Evolutionary conservation across 2,329 filamentous ascomycete genomes (phyloP).

Genomic region (Aspergillus transmontanensis): DNA sequence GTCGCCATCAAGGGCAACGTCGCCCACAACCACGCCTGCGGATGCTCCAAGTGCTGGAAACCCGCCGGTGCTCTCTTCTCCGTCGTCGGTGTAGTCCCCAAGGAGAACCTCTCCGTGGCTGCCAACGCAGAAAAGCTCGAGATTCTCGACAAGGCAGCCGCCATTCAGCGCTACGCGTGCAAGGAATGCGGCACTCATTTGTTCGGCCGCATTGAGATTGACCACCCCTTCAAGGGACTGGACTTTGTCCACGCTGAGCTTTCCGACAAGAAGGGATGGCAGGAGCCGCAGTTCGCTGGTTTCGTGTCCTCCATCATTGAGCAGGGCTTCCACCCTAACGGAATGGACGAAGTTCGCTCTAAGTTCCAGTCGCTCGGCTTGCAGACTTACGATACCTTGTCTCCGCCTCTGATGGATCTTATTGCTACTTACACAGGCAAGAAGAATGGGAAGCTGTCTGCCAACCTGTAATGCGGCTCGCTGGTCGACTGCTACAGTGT

Average conservation of each 20-base stretch:
- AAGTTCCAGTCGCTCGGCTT: slow-evolving; percentile 59
- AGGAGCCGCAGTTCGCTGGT: slow-evolving; percentile 70
- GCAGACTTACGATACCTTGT: slow-evolving; percentile 65
- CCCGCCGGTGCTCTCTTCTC: slow-evolving; percentile 65
- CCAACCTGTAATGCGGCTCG: slow-evolving; percentile 26
- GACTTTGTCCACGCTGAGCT: slow-evolving; percentile 70
- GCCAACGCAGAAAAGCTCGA: slow-evolving; percentile 61
- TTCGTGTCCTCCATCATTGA: slow-evolving; percentile 71
- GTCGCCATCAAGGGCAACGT: slow-evolving; percentile 62
- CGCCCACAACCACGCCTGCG: slow-evolving; percentile 70
- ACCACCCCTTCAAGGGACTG: slow-evolving; percentile 69
- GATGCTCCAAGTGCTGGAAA: slow-evolving; percentile 75
- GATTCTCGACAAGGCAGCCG: slow-evolving; percentile 58
- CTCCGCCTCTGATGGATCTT: slow-evolving; percentile 64
- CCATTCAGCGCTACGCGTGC: slow-evolving; percentile 65
- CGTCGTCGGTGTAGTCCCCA: slow-evolving; percentile 63
- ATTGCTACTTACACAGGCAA: slow-evolving; percentile 59
- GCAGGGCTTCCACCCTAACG: slow-evolving; percentile 62
- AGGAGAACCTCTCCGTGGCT: slow-evolving; percentile 57
- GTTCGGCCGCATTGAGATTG: slow-evolving; percentile 65
- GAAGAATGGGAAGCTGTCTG: slow-evolving; percentile 40
- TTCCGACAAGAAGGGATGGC: slow-evolving; percentile 64
- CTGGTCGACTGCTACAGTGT: background rate
- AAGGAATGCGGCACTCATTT: slow-evolving; percentile 63
- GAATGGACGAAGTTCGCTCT: slow-evolving; percentile 58